Base-by-base conservation (phyloP, 2,329 filamentous ascomycete genomes). In the Trichoderma asperellum region DNA sequence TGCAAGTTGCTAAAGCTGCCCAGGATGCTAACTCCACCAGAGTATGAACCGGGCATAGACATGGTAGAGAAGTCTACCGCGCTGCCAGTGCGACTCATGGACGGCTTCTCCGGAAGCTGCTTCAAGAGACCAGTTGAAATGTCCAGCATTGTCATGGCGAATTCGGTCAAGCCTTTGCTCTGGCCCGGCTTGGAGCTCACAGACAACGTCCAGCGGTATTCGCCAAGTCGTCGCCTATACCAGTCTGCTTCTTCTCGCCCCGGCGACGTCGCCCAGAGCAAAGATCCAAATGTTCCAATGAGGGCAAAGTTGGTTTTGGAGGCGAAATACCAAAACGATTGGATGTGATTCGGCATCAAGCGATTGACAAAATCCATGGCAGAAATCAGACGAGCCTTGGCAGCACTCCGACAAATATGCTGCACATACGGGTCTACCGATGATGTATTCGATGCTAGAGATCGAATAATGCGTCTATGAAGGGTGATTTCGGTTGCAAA, bases 311-410 rank as follows among this genome's bases (percentile, higher is more conserved):
- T 97, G 47, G 92, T 92, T 75, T 93, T 92, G 52, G 91, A 93
- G 2, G 92, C 90, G 77, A 94, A 95, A 77, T 92, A 94, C 95
- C 95, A 98, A 81, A 97, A 97, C 0, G 93, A 88, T n/a, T 91
- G 89, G 35, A 97, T 86, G 75, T 98, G 94, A 43, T 90, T 88
- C 0, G 93, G 93, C 56, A 92, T 93, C 37, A 98, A 87, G 0
- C 95, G 91, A 80, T 97, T 97, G 75, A 97, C 94, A 80, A 97
- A 97, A 78, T 98, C 95, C 92, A 98, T 97, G 72, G 94, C 94
- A 27, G 92, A 96, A 76, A 97, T 97, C 40, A 98, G 86, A 6
- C 95, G 91, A 0, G 95, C 96, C 79, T 97, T 97, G 65, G 95
- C 95, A 4, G 95, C 95, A 69, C 91, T 94, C 65, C 95, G 93